These are phyloP conservation scores for Klebsormidium nitens DNA, from an alignment of 139 green algal species.

Conservation along the genomic window DNA sequence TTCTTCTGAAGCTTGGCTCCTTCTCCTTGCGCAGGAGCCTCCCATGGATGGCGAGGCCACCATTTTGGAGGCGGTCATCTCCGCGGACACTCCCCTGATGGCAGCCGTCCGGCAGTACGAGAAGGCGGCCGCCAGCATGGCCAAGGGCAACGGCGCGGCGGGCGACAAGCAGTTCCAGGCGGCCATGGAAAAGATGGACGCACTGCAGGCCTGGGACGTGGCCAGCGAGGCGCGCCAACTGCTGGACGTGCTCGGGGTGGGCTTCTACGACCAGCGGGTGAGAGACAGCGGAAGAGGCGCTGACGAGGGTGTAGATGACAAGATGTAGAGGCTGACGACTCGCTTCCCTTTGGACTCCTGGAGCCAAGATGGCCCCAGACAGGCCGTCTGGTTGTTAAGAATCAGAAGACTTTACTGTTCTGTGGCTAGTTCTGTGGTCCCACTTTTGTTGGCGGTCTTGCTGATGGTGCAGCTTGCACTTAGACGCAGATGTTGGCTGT, in stretches of 20 bases:
- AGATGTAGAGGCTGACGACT: too few species aligned
- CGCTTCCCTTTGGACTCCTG: too few species aligned
- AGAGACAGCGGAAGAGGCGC: too few species aligned
- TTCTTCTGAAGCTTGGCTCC: background rate
- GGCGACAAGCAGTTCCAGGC: conserved; percentile 45
- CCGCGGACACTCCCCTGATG: conserved; percentile 11
- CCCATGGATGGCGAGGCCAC: background rate
- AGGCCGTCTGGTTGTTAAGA: too few species aligned
- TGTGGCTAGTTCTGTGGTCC: too few species aligned
- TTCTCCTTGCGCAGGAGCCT: conserved; percentile 27
- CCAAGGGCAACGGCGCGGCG: background rate
- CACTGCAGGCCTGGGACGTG: conserved; percentile 43
- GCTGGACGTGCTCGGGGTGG: conserved; percentile 21
- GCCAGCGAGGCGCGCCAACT: conserved; percentile 47
- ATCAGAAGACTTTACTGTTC: too few species aligned
- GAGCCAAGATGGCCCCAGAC: too few species aligned
- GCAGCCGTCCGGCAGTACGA: conserved; percentile 36
- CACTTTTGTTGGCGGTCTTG: too few species aligned
- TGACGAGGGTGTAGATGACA: too few species aligned
- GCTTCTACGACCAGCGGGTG: conserved; percentile 7
- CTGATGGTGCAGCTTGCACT: too few species aligned
- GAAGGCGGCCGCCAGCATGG: background rate
- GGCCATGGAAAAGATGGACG: conserved; percentile 62
- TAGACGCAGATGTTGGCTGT: too few species aligned
- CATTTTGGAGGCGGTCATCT: conserved; percentile 38